A percentile compares a stretch with the other conserved stretches of the same genome.
phyloP scores from a whole-genome alignment of 768 basidiomycete species.

The Leucosporidium scottii region DNA sequence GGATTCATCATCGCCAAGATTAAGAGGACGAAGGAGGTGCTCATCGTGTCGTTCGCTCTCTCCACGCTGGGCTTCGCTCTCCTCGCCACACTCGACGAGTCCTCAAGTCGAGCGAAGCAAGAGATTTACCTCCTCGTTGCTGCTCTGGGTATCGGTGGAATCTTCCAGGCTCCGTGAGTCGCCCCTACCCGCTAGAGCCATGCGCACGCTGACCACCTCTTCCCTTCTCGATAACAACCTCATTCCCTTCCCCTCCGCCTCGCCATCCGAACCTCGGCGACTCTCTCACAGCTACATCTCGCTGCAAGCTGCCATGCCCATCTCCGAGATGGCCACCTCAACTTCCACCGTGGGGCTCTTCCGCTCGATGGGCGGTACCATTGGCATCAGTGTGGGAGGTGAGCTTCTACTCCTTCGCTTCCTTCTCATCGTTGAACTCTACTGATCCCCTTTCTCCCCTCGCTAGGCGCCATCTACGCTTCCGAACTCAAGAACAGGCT shows the following conservation, averaged over 20 bases:
- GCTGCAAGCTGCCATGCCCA: slow-evolving; percentile 77
- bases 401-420: too few species aligned
- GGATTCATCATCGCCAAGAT: slow-evolving; percentile 31
- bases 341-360: slow-evolving; percentile 66
- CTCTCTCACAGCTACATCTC: slow-evolving; percentile 24
- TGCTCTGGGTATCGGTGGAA: slow-evolving; percentile 24
- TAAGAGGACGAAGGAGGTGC: slow-evolving; percentile 3
- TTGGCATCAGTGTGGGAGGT: slow-evolving; percentile 37
- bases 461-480: slow-evolving; percentile 34
- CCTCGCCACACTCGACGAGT: slow-evolving; percentile 33
- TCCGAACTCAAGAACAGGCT: slow-evolving; percentile 44
- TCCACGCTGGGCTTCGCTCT: slow-evolving; percentile 26
- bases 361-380: slow-evolving; percentile 41
- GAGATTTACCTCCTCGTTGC: slow-evolving; percentile 30
- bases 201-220: too few species aligned
- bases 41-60: slow-evolving; percentile 10
- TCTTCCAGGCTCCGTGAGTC: slow-evolving; percentile 27
- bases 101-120: slow-evolving; percentile 23
- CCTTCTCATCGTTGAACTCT: too few species aligned
- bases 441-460: too few species aligned
- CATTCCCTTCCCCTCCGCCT: background rate
- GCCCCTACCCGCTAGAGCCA: background rate
- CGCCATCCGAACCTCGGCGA: slow-evolving; percentile 9
- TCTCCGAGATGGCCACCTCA: slow-evolving; percentile 77
- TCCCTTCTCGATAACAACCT: too few species aligned